phyloP scores from a whole-genome alignment of 257 asterid species.

The Solanum boliviense region DNA sequence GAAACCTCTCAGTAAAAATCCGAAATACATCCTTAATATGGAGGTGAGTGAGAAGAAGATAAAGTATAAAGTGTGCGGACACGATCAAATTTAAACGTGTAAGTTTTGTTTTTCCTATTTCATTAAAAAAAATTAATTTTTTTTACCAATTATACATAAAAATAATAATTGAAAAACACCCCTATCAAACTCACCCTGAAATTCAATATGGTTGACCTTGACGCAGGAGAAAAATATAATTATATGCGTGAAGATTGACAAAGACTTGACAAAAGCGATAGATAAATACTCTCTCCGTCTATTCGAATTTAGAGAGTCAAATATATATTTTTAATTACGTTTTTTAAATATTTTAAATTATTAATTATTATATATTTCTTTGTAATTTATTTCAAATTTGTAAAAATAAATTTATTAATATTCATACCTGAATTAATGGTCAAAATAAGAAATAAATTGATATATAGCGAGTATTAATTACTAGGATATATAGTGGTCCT shows the following conservation, averaged over 20 bases:
- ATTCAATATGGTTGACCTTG: neutral
- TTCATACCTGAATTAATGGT: neutral
- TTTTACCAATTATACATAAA: neutral
- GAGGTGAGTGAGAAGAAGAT: no score
- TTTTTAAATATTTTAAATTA: no score
- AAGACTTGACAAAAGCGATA: neutral
- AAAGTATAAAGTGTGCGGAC: no score
- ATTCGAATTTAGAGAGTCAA: neutral
- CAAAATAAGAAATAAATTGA: neutral
- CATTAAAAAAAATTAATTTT: neutral
- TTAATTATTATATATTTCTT: no score
- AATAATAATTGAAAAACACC: neutral
- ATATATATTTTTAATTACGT: fast-evolving
- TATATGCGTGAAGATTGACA: neutral
- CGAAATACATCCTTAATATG: neutral
- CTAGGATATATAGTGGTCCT: neutral
- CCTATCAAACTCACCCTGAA: neutral
- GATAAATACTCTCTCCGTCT: neutral
- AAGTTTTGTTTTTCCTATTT: neutral
- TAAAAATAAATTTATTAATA: no score
- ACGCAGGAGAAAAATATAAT: neutral
- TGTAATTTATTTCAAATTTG: no score
- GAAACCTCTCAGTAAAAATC: no score
- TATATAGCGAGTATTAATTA: neutral
- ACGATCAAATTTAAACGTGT: neutral